Conservation (phyloP, 768 basidiomycete species). For the Terana coerulea region DNA sequence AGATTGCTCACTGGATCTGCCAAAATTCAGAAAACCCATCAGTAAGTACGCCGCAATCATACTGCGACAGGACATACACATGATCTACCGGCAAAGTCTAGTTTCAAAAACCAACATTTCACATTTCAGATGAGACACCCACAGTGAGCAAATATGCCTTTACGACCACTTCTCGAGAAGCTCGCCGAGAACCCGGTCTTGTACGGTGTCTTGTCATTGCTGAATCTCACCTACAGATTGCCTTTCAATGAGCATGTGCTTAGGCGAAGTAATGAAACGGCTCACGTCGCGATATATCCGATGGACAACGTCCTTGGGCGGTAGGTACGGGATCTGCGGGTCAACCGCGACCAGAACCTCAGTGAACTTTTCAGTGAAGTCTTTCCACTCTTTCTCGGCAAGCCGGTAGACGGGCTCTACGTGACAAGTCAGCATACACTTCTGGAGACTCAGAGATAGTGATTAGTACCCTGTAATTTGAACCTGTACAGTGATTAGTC, state of each 20-base stretch:
- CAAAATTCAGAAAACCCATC: neutral
- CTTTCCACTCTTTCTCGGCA: conserved; percentile 88
- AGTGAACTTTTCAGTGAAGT: conserved; percentile 73
- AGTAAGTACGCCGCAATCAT: no score
- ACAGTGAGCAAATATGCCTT: conserved; percentile 89
- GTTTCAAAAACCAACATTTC: neutral
- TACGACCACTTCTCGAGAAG: conserved; percentile 85
- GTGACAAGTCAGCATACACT: neutral
- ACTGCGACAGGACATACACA: conserved; percentile 45
- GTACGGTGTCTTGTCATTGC: conserved; percentile 95
- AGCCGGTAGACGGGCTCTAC: conserved; percentile 75
- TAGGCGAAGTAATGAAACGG: conserved; percentile 3
- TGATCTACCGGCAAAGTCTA: conserved; percentile 43
- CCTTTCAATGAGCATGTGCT: neutral
- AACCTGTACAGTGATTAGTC: conserved; percentile 52
- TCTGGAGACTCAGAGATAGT: neutral
- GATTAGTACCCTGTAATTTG: conserved; percentile 66
- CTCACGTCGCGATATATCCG: conserved; percentile 88
- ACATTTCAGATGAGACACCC: conserved; percentile 29
- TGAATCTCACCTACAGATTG: conserved; percentile 70
- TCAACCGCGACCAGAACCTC: conserved; percentile 68
- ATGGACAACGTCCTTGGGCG: conserved; percentile 88
- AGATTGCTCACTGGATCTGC: neutral
- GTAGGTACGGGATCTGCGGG: conserved; percentile 79
- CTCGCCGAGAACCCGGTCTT: conserved; percentile 78